These are phyloP conservation scores for Nitzschia sp. DNA, from an alignment of 108 stramenopile species.

Conservation along the genomic window DNA sequence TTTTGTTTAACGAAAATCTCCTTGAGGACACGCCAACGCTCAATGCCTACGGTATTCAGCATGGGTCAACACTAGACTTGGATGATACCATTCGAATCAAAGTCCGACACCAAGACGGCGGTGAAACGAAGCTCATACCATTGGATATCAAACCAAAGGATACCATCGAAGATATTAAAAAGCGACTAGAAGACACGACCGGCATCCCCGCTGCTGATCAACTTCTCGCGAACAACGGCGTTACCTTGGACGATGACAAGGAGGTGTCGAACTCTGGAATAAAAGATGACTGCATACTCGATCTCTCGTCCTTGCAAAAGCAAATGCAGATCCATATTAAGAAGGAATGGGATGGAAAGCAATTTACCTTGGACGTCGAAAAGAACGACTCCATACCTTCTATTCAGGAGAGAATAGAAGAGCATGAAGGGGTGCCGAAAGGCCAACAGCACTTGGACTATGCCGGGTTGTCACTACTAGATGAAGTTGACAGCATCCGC, in stretches of 20 bases:
- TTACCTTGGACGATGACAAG: neutral
- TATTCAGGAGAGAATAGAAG: neutral
- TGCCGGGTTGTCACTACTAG: neutral
- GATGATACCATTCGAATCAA: neutral
- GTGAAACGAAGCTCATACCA: constrained; percentile 52
- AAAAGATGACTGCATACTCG: neutral
- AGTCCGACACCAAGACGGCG: neutral
- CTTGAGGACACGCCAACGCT: constrained; percentile 15
- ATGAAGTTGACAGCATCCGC: too few species aligned
- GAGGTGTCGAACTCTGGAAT: neutral
- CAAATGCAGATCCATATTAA: neutral
- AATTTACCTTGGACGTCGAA: neutral
- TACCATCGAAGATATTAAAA: constrained; percentile 4
- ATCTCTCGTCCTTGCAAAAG: neutral
- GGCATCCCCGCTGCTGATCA: neutral
- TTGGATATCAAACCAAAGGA: constrained; percentile 25
- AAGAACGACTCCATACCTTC: neutral
- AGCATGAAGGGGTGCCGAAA: constrained; percentile 4
- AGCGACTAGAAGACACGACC: neutral
- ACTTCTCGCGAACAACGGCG: neutral
- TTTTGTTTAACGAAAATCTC: constrained; percentile 11
- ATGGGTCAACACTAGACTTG: constrained; percentile 11
- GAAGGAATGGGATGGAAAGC: neutral
- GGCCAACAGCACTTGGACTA: neutral
- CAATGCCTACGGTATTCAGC: neutral